Percentiles rank a stretch among this genome's conserved stretches.
Conservation (phyloP, 371 early-diverging fungal genomes). For the Rhizopus microsporus region DNA sequence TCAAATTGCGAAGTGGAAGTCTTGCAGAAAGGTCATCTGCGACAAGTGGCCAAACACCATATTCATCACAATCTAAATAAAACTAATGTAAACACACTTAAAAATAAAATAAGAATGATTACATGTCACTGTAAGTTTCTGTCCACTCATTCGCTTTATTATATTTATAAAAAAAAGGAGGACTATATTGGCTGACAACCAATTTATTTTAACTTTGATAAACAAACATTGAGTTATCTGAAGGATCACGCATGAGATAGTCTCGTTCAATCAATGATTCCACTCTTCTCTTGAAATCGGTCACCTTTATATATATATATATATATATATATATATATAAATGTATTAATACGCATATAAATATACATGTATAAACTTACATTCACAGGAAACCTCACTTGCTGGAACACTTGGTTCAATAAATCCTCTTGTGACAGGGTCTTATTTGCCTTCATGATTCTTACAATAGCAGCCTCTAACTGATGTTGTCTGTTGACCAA, state of each 20-base stretch:
- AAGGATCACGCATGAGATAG: conserved; percentile 80
- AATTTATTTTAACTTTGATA: conserved; percentile 21
- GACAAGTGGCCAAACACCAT: conserved; percentile 76
- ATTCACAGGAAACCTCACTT: conserved; percentile 78
- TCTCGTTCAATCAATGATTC: conserved; percentile 92
- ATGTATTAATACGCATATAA: conserved; percentile 4
- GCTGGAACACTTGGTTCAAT: conserved; percentile 70
- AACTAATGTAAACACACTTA: neutral
- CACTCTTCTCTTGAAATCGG: conserved; percentile 85
- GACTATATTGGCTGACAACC: neutral
- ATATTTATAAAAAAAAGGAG: neutral
- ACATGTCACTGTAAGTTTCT: conserved; percentile 33
- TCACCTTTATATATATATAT: conserved; percentile 40
- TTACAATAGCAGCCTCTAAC: conserved; percentile 94
- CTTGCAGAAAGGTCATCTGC: conserved; percentile 68
- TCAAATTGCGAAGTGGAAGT: conserved; percentile 82
- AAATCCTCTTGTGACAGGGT: conserved; percentile 67
- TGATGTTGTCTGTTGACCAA: conserved; percentile 80
- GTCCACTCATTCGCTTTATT: conserved; percentile 22
- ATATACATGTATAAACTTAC: conserved; percentile 36
- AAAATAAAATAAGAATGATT: conserved; percentile 5
- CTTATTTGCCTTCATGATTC: conserved; percentile 91
- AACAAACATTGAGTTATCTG: conserved; percentile 28
- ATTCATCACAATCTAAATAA: conserved; percentile 70
- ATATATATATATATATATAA: conserved; percentile 1